Percentiles rank a stretch among this genome's conserved stretches.
phyloP scores from a whole-genome alignment of 371 early-diverging fungal genomes.

The Saksenaea oblongispora region DNA sequence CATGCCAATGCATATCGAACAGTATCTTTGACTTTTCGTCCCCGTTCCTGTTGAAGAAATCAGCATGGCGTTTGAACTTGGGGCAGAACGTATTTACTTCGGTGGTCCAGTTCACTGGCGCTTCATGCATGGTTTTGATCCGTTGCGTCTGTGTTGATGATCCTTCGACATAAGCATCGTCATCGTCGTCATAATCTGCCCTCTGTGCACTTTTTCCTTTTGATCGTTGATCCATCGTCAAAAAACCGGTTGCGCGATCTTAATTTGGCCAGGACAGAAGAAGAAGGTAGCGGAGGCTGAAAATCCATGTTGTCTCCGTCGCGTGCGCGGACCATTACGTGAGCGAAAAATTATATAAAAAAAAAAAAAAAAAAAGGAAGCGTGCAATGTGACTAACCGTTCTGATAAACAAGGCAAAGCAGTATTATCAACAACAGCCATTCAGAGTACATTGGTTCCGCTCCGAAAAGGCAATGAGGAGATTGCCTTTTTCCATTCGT shows the following conservation, averaged over 20 bases:
- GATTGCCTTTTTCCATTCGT: too few species aligned
- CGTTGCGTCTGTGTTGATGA: constrained; percentile 21
- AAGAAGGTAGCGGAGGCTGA: too few species aligned
- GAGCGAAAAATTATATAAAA: too few species aligned
- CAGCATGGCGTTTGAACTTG: neutral
- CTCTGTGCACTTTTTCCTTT: neutral
- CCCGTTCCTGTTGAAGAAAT: constrained; percentile 39
- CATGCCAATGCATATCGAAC: constrained; percentile 67
- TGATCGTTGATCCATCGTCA: neutral
- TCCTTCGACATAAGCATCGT: constrained; percentile 8
- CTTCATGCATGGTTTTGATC: constrained; percentile 1
- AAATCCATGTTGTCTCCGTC: too few species aligned
- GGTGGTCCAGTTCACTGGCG: neutral
- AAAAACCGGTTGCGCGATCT: neutral
- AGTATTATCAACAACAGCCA: too few species aligned
- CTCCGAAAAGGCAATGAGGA: too few species aligned
- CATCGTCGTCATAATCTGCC: constrained; percentile 17
- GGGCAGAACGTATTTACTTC: constrained; percentile 4
- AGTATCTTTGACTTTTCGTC: constrained; percentile 58
- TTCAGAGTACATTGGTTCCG: too few species aligned
- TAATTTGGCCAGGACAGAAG: too few species aligned
- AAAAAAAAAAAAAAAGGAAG: too few species aligned
- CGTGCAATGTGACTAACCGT: too few species aligned
- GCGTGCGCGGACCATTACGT: too few species aligned
- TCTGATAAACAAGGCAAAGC: too few species aligned